Evolutionary conservation across 352 stramenopile genomes (phyloP).

Genomic region (Globisporangium nagaii): DNA sequence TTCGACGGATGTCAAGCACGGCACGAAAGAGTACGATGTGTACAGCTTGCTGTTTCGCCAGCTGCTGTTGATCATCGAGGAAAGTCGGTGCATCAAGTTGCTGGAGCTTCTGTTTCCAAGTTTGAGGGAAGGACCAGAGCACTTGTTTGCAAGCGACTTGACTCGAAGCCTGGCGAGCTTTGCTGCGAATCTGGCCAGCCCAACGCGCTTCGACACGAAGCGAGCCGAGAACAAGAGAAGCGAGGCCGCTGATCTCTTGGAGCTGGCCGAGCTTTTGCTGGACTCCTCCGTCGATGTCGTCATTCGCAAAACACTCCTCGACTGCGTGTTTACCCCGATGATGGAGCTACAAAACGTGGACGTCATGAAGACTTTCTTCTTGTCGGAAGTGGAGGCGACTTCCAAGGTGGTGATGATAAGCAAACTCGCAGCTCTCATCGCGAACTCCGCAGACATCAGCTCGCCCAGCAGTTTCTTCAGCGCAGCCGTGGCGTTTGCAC

Average conservation of each 20-base stretch:
- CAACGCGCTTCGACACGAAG: neutral
- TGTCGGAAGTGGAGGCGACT: conserved; percentile 17
- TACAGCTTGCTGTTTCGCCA: conserved; percentile 50
- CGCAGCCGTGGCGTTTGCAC: conserved; percentile 46
- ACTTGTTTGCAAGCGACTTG: conserved; percentile 54
- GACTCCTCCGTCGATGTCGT: conserved; percentile 26
- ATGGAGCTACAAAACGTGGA: conserved; percentile 32
- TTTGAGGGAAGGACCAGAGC: conserved; percentile 51
- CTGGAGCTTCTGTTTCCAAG: conserved; percentile 51
- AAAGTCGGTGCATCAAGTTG: conserved; percentile 36
- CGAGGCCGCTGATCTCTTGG: conserved; percentile 15
- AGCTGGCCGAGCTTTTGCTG: conserved; percentile 37
- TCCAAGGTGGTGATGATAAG: conserved; percentile 37
- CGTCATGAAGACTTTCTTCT: conserved; percentile 39
- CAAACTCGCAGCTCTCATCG: conserved; percentile 48
- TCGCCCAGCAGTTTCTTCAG: conserved; percentile 34
- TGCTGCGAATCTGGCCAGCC: conserved; percentile 15
- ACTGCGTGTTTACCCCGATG: conserved; percentile 44
- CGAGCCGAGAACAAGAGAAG: conserved; percentile 1
- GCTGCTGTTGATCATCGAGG: conserved; percentile 49
- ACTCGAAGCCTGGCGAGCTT: conserved; percentile 39
- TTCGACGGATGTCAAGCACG: conserved; percentile 57
- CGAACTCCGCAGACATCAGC: conserved; percentile 39
- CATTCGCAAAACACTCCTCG: conserved; percentile 39
- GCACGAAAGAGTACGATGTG: conserved; percentile 61